Evolutionary conservation across 2,329 filamentous ascomycete species (phyloP).

Genomic region (Botrytis pseudocinerea): DNA sequence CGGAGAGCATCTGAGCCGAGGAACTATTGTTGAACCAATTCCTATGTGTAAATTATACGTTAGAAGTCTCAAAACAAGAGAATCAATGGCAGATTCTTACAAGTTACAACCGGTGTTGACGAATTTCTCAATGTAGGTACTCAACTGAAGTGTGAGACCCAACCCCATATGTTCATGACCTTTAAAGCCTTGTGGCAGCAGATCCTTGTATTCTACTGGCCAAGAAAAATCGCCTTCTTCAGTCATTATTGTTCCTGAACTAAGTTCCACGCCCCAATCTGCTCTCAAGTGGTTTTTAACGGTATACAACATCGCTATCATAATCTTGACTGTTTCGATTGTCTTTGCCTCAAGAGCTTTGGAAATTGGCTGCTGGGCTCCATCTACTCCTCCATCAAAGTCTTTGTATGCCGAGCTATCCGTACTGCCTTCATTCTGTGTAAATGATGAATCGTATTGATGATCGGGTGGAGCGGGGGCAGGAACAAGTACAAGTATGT

Average conservation of each 20-base stretch:
- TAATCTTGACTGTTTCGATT: slow-evolving; percentile 58
- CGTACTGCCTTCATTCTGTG: slow-evolving; percentile 21
- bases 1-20: slow-evolving; percentile 57
- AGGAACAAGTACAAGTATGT: slow-evolving; percentile 47
- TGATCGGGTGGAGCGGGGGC: slow-evolving; percentile 34
- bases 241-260: slow-evolving; percentile 37
- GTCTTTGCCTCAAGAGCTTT: slow-evolving; percentile 45
- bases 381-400: slow-evolving; percentile 14
- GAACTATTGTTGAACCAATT: slow-evolving; percentile 62
- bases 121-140: slow-evolving; percentile 60
- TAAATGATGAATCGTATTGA: slow-evolving; percentile 31
- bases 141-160: slow-evolving; percentile 59
- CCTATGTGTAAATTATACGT: slow-evolving; percentile 34
- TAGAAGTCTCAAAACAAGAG: neutral
- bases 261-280: slow-evolving; percentile 55
- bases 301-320: slow-evolving; percentile 62
- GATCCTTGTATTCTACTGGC: slow-evolving; percentile 50
- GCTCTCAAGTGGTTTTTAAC: slow-evolving; percentile 64
- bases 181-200: slow-evolving; percentile 52
- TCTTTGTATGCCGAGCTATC: slow-evolving; percentile 24
- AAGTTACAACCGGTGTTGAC: slow-evolving; percentile 55
- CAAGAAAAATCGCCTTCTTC: slow-evolving; percentile 40
- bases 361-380: slow-evolving; percentile 23
- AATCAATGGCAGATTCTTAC: slow-evolving; percentile 28
- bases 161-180: slow-evolving; percentile 60